These are phyloP conservation scores for Byssothecium circinans DNA, from an alignment of 2,329 filamentous ascomycete genomes.

Conservation along the genomic window DNA sequence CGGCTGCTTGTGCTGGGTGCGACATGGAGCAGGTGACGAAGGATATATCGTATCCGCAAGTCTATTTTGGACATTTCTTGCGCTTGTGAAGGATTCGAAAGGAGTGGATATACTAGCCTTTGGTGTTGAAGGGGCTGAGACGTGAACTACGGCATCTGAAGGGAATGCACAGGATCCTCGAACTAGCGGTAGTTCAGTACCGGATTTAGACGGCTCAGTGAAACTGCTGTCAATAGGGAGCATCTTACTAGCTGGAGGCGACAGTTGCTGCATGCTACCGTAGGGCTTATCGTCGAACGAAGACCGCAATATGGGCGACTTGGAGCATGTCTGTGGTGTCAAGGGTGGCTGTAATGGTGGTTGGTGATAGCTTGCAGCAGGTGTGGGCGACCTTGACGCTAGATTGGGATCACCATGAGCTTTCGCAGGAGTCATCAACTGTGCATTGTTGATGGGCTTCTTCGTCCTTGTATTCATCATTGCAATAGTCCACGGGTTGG, in stretches of 20 bases:
- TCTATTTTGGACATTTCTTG: background rate
- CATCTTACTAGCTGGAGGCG: background rate
- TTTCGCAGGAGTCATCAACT: slow-evolving; percentile 31
- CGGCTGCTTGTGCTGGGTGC: slow-evolving; percentile 1
- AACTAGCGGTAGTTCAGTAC: background rate
- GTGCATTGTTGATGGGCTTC: slow-evolving; percentile 13
- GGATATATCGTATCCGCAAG: background rate
- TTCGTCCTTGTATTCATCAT: slow-evolving; percentile 47
- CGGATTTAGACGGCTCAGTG: no score
- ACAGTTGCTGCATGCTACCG: slow-evolving; percentile 10
- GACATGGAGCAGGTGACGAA: slow-evolving; percentile 2
- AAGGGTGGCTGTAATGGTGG: slow-evolving; percentile 8
- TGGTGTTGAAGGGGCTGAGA: background rate
- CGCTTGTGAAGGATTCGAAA: background rate
- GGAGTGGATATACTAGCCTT: background rate
- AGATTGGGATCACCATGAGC: slow-evolving; percentile 4
- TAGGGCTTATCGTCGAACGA: slow-evolving; percentile 11
- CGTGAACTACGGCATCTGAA: background rate
- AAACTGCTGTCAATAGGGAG: no score
- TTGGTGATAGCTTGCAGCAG: slow-evolving; percentile 2
- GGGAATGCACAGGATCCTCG: background rate
- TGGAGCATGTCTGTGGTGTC: slow-evolving; percentile 22
- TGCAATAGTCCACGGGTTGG: slow-evolving; percentile 55
- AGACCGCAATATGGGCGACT: background rate
- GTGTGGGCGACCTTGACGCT: slow-evolving; percentile 13